These are phyloP conservation scores for Calonectria leucothoes DNA, from an alignment of 2,329 filamentous ascomycete species.

Conservation along the genomic window DNA sequence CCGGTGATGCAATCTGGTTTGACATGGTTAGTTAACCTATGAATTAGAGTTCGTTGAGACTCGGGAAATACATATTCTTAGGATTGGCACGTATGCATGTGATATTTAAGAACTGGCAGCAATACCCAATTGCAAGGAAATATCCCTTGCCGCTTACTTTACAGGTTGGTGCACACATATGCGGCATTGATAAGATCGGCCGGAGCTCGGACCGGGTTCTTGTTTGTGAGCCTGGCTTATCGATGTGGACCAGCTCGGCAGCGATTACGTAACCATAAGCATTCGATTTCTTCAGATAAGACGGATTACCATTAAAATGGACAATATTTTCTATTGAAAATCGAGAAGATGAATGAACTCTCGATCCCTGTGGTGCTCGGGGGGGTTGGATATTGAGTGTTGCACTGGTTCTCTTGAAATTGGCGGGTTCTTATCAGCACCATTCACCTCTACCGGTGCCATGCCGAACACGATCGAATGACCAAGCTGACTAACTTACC, in stretches of 20 bases:
- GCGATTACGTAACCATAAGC: background rate
- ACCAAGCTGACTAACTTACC: background rate
- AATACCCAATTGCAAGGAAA: background rate
- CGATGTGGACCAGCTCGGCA: background rate
- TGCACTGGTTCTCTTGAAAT: background rate
- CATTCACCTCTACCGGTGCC: background rate
- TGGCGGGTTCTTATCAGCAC: background rate
- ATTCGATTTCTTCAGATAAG: background rate
- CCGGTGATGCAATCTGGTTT: slow-evolving; percentile 25
- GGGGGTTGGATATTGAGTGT: background rate
- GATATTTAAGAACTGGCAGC: background rate
- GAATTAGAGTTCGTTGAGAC: background rate
- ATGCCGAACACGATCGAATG: no score
- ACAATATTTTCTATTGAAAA: background rate
- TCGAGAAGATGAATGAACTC: background rate
- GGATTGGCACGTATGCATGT: background rate
- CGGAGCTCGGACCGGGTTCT: background rate
- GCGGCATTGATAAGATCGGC: background rate
- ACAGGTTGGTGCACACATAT: background rate
- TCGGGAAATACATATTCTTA: background rate
- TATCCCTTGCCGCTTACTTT: no score
- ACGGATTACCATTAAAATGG: background rate
- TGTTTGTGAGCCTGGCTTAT: background rate
- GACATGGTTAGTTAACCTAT: background rate
- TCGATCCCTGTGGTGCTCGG: background rate